Base-by-base conservation (phyloP, 192 early-diverging fungal species). In the Coemansia sp. region DNA sequence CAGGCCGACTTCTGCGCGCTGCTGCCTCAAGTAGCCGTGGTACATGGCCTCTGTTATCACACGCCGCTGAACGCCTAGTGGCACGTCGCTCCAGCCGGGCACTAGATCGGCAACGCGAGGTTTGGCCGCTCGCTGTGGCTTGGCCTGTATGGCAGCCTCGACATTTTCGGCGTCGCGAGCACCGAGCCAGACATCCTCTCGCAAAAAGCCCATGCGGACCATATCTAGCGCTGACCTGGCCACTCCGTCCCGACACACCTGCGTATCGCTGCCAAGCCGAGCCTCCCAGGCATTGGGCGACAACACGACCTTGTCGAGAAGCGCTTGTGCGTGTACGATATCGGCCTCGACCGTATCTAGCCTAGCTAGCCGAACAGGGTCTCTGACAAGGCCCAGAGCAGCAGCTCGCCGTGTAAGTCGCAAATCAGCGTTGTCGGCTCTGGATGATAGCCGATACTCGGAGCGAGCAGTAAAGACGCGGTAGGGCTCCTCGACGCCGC, bases 401-500 rank as follows among this genome's bases (percentile, higher is more conserved):
- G 86, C 79, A 7, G 86, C 92, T 62, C 88, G 90, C 45, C 82
- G 83, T 0, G 91, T 94, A 57, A 94, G 73, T 40, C 92, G 80
- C 53, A 87, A 24, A 68, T 94, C 92, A 12, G 92, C 92, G 68
- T 94, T 94, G 68, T 94, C 91, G 1, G 91, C 89, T 15, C 92
- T 84, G 20, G 91, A 74, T 3, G 86, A 82, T 17, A 94, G 65
- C n/a, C 92, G 85, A 76, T 92, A 94, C 58, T 94, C 92, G 19
- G 92, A 92, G 14, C 92, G 78, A n/a, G 92, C 84, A 10, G 92
- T 92, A 65, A 94, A 94, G 4, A 94, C 87, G 19, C 92, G 80
- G 64, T 94, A 94, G 2, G 92, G 92, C 70, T 94, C 92, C 17
- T 90, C 85, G 11, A 94, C 91, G 6, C 92, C 92, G 37, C 90